Percentiles rank a stretch among this genome's conserved stretches.
Evolutionary conservation across 805 yeast genomes (phyloP).

Genomic region (Candida manassasensis): DNA sequence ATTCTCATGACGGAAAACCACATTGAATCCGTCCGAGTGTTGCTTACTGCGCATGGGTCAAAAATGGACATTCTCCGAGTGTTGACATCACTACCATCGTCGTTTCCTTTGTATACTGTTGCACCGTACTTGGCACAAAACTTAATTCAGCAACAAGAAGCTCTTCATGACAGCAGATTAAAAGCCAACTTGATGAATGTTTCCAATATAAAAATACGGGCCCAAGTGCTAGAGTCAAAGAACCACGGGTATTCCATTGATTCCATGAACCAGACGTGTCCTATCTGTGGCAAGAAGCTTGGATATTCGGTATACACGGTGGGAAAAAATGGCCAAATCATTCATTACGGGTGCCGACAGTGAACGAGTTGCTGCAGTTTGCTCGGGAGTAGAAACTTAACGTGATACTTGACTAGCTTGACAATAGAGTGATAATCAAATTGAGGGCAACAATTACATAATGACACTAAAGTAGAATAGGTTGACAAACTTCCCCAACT

Average conservation of each 20-base stretch:
- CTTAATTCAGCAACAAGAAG: constrained; percentile 36
- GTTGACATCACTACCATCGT: constrained; percentile 47
- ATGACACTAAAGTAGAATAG: no score
- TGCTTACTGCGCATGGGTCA: constrained; percentile 42
- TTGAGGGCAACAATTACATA: no score
- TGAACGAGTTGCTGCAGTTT: no score
- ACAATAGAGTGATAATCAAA: no score
- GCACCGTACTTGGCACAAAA: constrained; percentile 41
- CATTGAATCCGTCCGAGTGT: constrained; percentile 33
- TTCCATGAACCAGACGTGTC: constrained; percentile 44
- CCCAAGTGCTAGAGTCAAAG: constrained; percentile 35
- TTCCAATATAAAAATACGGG: constrained; percentile 44
- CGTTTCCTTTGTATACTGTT: constrained; percentile 43
- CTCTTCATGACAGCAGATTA: constrained; percentile 37
- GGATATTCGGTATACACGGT: constrained; percentile 52
- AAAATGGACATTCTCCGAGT: constrained; percentile 44
- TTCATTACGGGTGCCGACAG: constrained; percentile 53
- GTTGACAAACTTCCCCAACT: no score
- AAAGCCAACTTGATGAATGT: constrained; percentile 50
- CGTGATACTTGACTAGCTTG: no score
- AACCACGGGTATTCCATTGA: constrained; percentile 34
- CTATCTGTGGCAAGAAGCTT: constrained; percentile 52
- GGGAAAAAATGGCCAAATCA: constrained; percentile 39
- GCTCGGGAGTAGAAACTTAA: no score
- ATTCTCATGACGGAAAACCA: constrained; percentile 36